A percentile compares a stretch with the other conserved stretches of the same genome.
Evolutionary conservation across 1,139 yeast genomes (phyloP).

Genomic region (Debaryomycetaceae sp.): DNA sequence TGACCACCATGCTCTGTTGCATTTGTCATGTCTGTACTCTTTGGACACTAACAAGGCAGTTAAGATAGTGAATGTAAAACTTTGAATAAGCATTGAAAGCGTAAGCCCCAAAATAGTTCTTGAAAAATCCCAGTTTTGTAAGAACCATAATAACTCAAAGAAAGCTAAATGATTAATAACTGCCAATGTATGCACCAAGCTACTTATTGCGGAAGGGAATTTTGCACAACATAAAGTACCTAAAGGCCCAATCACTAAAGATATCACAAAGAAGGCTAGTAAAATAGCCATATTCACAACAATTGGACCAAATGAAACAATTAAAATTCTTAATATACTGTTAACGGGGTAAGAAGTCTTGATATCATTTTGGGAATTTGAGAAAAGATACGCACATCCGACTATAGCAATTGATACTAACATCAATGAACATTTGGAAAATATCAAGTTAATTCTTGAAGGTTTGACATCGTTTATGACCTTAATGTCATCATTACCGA

Average conservation of each 20-base stretch:
- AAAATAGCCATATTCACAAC: slow-evolving; percentile 38
- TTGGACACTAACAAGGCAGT: slow-evolving; percentile 41
- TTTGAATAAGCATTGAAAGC: slow-evolving; percentile 39
- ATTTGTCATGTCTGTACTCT: slow-evolving; percentile 48
- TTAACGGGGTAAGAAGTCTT: slow-evolving; percentile 25
- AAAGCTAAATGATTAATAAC: slow-evolving; percentile 40
- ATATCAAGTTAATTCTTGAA: slow-evolving; percentile 31
- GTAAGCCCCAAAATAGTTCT: slow-evolving; percentile 49
- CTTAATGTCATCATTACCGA: slow-evolving; percentile 20
- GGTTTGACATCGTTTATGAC: slow-evolving; percentile 37
- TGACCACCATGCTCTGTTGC: slow-evolving; percentile 66
- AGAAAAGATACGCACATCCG: slow-evolving; percentile 39
- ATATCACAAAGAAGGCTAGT: slow-evolving; percentile 35
- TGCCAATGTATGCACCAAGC: slow-evolving; percentile 41
- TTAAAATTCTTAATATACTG: slow-evolving; percentile 35
- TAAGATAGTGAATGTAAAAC: slow-evolving; percentile 38
- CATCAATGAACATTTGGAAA: slow-evolving; percentile 30
- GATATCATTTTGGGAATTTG: slow-evolving; percentile 43
- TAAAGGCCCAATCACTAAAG: slow-evolving; percentile 47
- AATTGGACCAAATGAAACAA: slow-evolving; percentile 50
- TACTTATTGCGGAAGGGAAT: slow-evolving; percentile 46
- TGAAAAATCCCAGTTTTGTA: slow-evolving; percentile 52
- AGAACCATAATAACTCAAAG: slow-evolving; percentile 50
- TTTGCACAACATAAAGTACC: slow-evolving; percentile 28
- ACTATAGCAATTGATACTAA: slow-evolving; percentile 25